Evolutionary conservation across 805 yeast genomes (phyloP), one percentile per base, ranked within the genome.

Genomic region (Metschnikowia noctiluminum): DNA sequence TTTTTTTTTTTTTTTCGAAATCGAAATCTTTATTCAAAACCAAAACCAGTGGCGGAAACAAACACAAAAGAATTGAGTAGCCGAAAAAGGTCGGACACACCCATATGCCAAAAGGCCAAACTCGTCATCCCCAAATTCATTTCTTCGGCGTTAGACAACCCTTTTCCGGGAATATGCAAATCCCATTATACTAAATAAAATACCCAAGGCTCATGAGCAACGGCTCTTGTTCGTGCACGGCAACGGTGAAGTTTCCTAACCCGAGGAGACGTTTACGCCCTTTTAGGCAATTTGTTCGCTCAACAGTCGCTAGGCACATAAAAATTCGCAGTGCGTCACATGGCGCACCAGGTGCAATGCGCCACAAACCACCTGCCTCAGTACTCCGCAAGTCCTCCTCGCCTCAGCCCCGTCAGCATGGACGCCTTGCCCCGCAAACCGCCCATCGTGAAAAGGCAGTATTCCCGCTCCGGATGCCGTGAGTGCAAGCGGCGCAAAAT

Each of bases 401-500:
- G 10, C 32, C 32, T 12, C 30, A 15, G 38, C 43, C 30, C 45
- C 30, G 39, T n/a, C 31, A 43, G 39, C 45, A 41, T 42, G 49
- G 49, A 46, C n/a, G 35, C 37, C 26, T 26, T 26, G 35, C 45
- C 42, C 37, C 37, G 38, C 15, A 48, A 42, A 31, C 42, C 43
- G 11, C 32, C 38, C 30, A 53, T 51, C 21, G 46, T 52, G 15
- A 57, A 57, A 41, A 42, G 60, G 39, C 47, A 51, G 46, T 57
- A 57, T 48, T 55, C 59, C 9, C 57, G 60, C 27, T 45, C 46
- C 6, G 60, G 60, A n/a, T 57, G 60, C 47, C 40, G 41, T 9
- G 60, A 55, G 51, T 57, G 60, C 48, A 57, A 57, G 48, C 52
- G 59, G 26, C 59, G 60, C 42, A 57, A 57, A 36, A 51, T 55